Base-by-base conservation (phyloP, 306 rosid genomes). In the Coriaria nepalensis region DNA sequence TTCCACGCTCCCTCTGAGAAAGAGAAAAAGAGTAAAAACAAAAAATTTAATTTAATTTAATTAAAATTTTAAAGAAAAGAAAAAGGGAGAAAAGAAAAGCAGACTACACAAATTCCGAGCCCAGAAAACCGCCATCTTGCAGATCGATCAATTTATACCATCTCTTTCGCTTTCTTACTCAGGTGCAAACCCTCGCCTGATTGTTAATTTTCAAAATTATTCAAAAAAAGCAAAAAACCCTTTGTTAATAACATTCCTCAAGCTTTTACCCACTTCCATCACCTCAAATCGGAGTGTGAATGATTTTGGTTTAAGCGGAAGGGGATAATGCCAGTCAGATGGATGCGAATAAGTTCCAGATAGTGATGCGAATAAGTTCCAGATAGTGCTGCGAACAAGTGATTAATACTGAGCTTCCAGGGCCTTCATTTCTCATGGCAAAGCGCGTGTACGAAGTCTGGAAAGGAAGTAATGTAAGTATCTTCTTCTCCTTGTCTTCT, bases 361-460 rank as follows among this genome's bases (percentile, higher is more conserved):
- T 72, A 45, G 76, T 68, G 38, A 45, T 12, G 53, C 38, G 52
- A 38, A 49, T 56, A 62, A 32, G 64, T 66, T 81, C 49, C 49
- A 60, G 43, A 63, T 72, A 45, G 76, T 68, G 38, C 53, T 12
- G 53, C 38, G 52, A 38, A 49, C 55, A 62, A 32, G 64, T 78
- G 77, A 58, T 37, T 45, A 13, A 40, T 15, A 45, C 35, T 32
- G 67, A 50, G 63, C 51, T 57, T 44, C 33, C 33, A 20, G 29
- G 29, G 15, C 65, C 37, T 34, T 37, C 34, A 47, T 51, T 36
- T 68, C 55, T 60, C 75, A 87, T 87, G 94, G 93, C 93, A 9
- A 78, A 71, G 86, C 96, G 93, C 80, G 93, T 83, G 47, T 78
- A 80, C 71, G 79, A 87, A 80, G 81, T 70, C 61, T 87, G 96